These are phyloP conservation scores for Plantago elongata DNA, from an alignment of 257 asterid species.

Conservation along the genomic window DNA sequence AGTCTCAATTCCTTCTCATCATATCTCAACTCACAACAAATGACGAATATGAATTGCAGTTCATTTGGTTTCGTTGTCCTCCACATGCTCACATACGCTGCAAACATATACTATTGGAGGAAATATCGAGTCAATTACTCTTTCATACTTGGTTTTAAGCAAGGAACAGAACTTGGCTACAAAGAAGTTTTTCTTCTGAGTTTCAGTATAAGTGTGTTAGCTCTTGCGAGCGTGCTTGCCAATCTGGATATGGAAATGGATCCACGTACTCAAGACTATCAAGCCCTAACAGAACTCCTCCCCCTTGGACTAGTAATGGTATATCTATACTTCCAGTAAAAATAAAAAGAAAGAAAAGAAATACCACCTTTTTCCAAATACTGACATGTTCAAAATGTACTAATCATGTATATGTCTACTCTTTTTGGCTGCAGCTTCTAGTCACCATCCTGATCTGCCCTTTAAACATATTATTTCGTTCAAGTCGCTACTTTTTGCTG, in stretches of 20 bases:
- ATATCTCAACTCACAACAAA: too few species aligned
- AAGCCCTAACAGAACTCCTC: slow-evolving; percentile 39
- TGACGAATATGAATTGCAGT: slow-evolving; percentile 22
- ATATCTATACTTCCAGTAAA: neutral
- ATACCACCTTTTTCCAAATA: neutral
- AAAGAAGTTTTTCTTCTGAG: slow-evolving; percentile 36
- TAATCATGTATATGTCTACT: neutral
- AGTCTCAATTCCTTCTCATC: neutral
- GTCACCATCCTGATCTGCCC: slow-evolving; percentile 31
- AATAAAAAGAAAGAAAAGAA: too few species aligned
- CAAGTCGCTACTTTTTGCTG: neutral
- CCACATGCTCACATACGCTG: slow-evolving; percentile 42
- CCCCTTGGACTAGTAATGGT: slow-evolving; percentile 51
- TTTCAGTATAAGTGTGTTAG: slow-evolving; percentile 35
- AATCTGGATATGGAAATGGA: slow-evolving; percentile 56
- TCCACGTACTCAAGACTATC: slow-evolving; percentile 34
- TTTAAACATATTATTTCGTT: neutral
- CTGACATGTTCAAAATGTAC: neutral
- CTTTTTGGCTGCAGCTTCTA: slow-evolving; percentile 32
- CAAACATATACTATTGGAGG: slow-evolving; percentile 43
- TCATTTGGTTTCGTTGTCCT: slow-evolving; percentile 52
- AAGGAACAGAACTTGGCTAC: slow-evolving; percentile 50
- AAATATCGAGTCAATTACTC: slow-evolving; percentile 39
- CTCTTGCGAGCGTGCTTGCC: slow-evolving; percentile 39
- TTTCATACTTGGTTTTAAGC: slow-evolving; percentile 44